A percentile compares a stretch with the other conserved stretches of the same genome.
Conservation (phyloP, 2,329 filamentous ascomycete genomes). For the Periconia macrospinosa region DNA sequence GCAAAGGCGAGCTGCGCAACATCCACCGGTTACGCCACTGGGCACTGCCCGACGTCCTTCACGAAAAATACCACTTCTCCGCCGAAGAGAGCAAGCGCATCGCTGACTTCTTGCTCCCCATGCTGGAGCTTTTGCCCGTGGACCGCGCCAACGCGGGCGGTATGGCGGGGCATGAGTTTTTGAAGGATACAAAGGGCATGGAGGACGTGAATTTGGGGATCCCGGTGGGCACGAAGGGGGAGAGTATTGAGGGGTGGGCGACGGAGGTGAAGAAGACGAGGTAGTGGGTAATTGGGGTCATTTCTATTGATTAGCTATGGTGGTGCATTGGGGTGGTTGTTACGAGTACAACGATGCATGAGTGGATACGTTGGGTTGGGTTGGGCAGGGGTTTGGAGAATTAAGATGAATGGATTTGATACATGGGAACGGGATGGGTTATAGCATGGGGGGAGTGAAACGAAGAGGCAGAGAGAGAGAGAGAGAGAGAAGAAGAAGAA, state of each 20-base stretch:
- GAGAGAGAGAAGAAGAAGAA: too few relatives aligned
- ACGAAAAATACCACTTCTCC: constrained; percentile 95
- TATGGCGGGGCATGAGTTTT: constrained; percentile 83
- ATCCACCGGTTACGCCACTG: constrained; percentile 96
- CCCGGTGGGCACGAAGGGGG: constrained; percentile 77
- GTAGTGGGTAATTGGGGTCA: constrained; percentile 13
- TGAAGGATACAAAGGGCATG: constrained; percentile 89
- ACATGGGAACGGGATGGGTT: too few relatives aligned
- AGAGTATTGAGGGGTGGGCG: constrained; percentile 93
- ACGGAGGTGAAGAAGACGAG: constrained; percentile 72
- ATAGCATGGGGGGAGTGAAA: too few relatives aligned
- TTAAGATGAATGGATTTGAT: too few relatives aligned
- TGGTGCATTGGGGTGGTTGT: not conserved
- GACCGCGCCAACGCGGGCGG: constrained; percentile 93
- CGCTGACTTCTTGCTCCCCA: constrained; percentile 80
- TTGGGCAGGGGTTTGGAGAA: too few relatives aligned
- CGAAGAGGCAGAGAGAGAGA: too few relatives aligned
- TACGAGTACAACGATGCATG: not conserved
- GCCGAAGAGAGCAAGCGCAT: constrained; percentile 79
- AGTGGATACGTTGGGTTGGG: too few relatives aligned
- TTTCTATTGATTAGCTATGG: not conserved
- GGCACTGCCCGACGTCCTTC: constrained; percentile 88
- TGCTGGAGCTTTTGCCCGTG: constrained; percentile 87
- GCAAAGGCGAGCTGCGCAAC: constrained; percentile 94
- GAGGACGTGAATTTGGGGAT: constrained; percentile 74